Evolutionary conservation across 768 basidiomycete genomes (phyloP), one percentile per base, ranked within the genome.

Genomic region (Mycena vulgaris): DNA sequence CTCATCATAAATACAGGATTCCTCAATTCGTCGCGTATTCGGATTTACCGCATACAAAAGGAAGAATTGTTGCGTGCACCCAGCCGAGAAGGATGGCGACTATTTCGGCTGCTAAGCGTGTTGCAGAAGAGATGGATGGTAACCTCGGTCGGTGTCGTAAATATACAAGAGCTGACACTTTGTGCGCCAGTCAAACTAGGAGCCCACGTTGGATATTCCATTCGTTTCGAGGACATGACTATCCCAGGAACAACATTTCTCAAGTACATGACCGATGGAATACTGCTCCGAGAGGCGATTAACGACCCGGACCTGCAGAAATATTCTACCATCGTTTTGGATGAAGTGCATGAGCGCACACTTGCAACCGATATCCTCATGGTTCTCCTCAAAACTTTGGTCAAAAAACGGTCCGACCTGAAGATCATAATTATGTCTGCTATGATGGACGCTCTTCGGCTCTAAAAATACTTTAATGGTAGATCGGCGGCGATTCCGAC

Each of bases 211-310:
- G 97, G 97, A 60, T 99, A 99, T 82, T 95, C 95, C 5, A 98
- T 98, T 77, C 95, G 97, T 79, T 99, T 99, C 80, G 97, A 99
- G 80, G 97, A 99, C 79, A 93, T 95, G 94, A 93, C 97, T 49
- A 88, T 93, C 73, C 84, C 90, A 1, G 93, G 93, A 0, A 93
- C 92, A 23, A 99, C 97, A 0, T 98, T 99, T 81, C 86, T 99
- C 72, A 98, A 97, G 80, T 99, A 99, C 84, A 97, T 98, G 96
- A 99, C 98, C 23, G 98, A 99, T 75, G 98, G 97, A 88, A 98
- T 98, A 95, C 90, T 95, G 61, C 89, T 97, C 28, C 91, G 96
- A 19, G 96, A 97, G 83, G 96, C 95, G 6, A 98, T 98, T 95
- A 95, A 96, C 80, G 97, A 99, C 80, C 93, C 95, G 6, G 87